Conservation (phyloP, 345 rosid genomes). For the Mangifera indica region DNA sequence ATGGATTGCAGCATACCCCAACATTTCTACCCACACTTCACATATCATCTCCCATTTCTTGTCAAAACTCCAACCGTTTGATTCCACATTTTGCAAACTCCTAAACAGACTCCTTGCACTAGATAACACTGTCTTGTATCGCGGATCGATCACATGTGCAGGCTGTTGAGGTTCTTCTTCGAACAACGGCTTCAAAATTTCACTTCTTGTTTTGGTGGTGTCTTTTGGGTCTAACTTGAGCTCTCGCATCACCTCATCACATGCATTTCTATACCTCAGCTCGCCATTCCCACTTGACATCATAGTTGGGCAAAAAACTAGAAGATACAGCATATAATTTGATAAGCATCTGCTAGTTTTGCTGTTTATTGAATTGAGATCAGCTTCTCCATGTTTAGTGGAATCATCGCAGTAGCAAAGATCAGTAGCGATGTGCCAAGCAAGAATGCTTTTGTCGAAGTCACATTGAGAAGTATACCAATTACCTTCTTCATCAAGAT, state of each 20-base stretch:
- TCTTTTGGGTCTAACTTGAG: not conserved
- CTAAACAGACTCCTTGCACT: not conserved
- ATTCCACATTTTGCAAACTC: not conserved
- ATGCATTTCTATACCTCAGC: not conserved
- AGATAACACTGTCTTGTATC: not conserved
- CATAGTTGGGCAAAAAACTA: not conserved
- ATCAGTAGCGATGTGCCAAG: conserved; percentile 2
- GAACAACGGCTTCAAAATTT: not conserved
- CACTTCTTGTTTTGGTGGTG: not conserved
- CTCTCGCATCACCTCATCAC: not conserved
- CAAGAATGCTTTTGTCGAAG: not conserved
- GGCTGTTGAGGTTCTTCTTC: not conserved
- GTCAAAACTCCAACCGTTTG: not conserved
- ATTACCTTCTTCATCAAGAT: not conserved
- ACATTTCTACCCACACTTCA: not conserved
- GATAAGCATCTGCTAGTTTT: not conserved
- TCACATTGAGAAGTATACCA: not conserved
- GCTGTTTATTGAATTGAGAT: not conserved
- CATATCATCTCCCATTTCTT: not conserved
- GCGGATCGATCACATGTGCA: not conserved
- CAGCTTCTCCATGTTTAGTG: not conserved
- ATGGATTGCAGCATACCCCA: not conserved
- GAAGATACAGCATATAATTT: not conserved
- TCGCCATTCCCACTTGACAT: not conserved
- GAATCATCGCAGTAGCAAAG: not conserved